phyloP scores from a whole-genome alignment of 139 green algal species.

The Volvox africanus region DNA sequence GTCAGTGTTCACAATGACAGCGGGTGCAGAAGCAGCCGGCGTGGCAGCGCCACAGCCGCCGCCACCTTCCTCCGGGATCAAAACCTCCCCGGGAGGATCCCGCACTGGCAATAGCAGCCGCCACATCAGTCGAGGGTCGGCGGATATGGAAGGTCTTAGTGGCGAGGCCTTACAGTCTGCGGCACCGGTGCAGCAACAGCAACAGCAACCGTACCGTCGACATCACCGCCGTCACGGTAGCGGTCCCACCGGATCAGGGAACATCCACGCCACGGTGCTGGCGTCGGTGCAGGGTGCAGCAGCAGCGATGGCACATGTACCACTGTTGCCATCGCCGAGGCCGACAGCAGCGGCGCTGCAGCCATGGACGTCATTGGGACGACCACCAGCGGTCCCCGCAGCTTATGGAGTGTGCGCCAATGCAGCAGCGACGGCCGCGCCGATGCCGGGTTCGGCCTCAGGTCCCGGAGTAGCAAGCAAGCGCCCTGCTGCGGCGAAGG shows the following conservation, averaged over 20 bases:
- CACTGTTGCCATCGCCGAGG: neutral
- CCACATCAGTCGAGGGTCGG: neutral
- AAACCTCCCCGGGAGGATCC: neutral
- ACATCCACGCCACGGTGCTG: neutral
- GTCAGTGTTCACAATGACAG: neutral
- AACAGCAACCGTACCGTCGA: neutral
- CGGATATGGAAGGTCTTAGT: neutral
- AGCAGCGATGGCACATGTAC: neutral
- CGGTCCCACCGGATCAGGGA: neutral
- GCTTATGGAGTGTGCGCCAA: neutral
- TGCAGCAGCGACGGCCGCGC: no score
- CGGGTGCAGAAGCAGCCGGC: neutral
- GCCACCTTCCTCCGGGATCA: neutral
- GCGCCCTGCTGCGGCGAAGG: neutral
- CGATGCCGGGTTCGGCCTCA: no score
- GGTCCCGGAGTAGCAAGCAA: neutral
- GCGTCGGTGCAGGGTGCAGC: neutral
- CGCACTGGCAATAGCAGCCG: neutral
- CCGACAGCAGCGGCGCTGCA: neutral
- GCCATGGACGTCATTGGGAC: slow-evolving; percentile 5
- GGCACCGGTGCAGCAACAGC: neutral
- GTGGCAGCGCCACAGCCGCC: neutral
- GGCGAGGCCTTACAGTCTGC: neutral
- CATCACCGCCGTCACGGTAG: neutral
- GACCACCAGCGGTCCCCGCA: neutral